Evolutionary conservation across 2,329 filamentous ascomycete species (phyloP), one percentile per base, ranked within the genome.

Genomic region (Metarhizium humberi): DNA sequence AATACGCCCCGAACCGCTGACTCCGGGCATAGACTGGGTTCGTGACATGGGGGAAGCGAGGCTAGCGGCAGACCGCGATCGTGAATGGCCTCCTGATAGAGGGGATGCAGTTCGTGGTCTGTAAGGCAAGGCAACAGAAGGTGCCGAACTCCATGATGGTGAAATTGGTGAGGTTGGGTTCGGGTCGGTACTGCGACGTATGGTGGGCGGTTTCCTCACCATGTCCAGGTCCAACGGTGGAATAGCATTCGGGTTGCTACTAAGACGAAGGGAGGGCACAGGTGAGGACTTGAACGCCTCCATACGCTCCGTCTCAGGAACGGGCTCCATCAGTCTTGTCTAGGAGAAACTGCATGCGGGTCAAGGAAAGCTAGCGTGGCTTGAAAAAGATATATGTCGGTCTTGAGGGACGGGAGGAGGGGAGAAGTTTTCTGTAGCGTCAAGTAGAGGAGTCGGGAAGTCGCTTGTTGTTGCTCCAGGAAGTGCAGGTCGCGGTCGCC

Each of bases 271-370:
- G 34, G 73, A 75, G 43, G 81, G 79, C 42, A 83, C 71, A 60
- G 81, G 80, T 53, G 80, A 78, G 54, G 80, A 71, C 58, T 76
- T 78, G 66, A 86, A 86, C 67, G 81, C 81, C 74, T 85, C 82
- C 78, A 86, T 82, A 60, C 81, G 77, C 74, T 86, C 81, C 51
- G 82, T 84, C 73, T 86, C 83, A 61, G 83, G 83, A 64, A 86
- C 83, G 56, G 82, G 81, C 70, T 86, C 83, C 83, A 86, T 86
- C 62, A 63, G 34, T 36, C 30, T 40, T 54, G 40, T 34, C 20
- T 20, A 54, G 40, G 40, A 25, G 29, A 20, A 40, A 36, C 50
- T 25, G 50, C 54, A 52, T 57, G 50, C 49, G 50, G 50, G 16
- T 43, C 40, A 34, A 36, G 18, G 30, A 11, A 4, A 48, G 18